Evolutionary conservation across 345 rosid genomes (phyloP).

Genomic region (Acer negundo): DNA sequence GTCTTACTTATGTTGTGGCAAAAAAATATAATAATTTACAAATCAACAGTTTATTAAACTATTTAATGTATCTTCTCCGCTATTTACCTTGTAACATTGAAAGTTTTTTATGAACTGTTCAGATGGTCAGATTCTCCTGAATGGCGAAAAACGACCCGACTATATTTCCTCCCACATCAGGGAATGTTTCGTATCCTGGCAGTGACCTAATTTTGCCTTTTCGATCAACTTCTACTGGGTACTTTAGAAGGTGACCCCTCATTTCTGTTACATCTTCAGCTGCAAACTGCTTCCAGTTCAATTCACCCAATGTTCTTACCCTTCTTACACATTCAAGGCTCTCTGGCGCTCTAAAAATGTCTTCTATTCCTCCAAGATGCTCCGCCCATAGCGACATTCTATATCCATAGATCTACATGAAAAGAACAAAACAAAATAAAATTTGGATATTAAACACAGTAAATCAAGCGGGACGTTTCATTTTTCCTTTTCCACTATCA

Average conservation of each 20-base stretch:
- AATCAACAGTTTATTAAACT: background rate
- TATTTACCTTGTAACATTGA: background rate
- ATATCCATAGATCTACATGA: slow-evolving; percentile 72
- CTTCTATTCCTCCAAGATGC: slow-evolving; percentile 66
- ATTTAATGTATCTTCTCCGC: background rate
- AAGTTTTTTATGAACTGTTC: background rate
- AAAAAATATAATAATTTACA: background rate
- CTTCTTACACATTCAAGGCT: slow-evolving; percentile 80
- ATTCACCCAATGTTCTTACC: slow-evolving; percentile 57
- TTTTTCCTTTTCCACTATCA: no score
- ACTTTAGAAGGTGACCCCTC: slow-evolving; percentile 83
- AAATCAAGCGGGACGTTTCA: no score
- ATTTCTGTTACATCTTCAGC: slow-evolving; percentile 71
- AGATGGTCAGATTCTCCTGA: slow-evolving; percentile 89
- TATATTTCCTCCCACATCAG: slow-evolving; percentile 85
- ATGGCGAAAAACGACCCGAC: slow-evolving; percentile 75
- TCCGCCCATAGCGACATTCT: slow-evolving; percentile 99
- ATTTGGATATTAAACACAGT: background rate
- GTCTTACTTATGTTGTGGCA: background rate
- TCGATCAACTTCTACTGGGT: slow-evolving; percentile 77
- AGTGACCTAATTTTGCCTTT: slow-evolving; percentile 85
- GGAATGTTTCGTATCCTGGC: slow-evolving; percentile 69
- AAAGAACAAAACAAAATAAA: background rate
- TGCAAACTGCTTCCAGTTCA: slow-evolving; percentile 74
- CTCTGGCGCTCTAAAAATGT: slow-evolving; percentile 62